Evolutionary conservation across 345 rosid species (phyloP).

Genomic region (Microcos paniculata): DNA sequence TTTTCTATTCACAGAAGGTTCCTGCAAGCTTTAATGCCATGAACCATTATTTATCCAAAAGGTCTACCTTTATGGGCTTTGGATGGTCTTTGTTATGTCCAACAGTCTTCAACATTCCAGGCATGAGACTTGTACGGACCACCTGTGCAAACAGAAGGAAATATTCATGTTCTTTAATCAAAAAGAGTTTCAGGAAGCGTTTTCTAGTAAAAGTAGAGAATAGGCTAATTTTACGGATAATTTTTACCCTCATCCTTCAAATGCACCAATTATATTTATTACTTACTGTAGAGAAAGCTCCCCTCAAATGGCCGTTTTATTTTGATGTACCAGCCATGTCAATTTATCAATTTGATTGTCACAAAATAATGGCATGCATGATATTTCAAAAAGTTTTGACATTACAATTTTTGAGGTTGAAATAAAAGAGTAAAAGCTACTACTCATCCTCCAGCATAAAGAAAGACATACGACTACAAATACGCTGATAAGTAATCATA

Average conservation of each 20-base stretch:
- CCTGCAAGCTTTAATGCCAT: neutral
- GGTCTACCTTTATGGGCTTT: conserved; percentile 82
- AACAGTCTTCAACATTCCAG: conserved; percentile 79
- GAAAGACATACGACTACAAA: neutral
- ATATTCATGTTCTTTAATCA: neutral
- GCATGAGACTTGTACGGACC: conserved; percentile 84
- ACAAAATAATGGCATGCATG: neutral
- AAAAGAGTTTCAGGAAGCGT: neutral
- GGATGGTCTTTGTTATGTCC: conserved; percentile 92
- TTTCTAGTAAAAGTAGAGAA: conserved; percentile 1
- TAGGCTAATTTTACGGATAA: neutral
- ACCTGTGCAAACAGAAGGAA: conserved; percentile 38
- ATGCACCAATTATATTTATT: neutral
- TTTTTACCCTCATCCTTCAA: neutral
- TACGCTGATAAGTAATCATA: neutral
- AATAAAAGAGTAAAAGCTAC: neutral
- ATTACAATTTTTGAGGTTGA: neutral
- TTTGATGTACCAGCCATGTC: neutral
- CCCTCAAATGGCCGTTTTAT: neutral
- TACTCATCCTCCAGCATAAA: neutral
- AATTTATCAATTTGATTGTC: neutral
- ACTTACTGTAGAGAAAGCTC: neutral
- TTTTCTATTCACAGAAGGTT: neutral
- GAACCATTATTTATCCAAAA: conserved; percentile 1
- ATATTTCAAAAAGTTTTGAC: neutral